These are phyloP conservation scores for Globisporangium cederbergense DNA, from an alignment of 352 stramenopile genomes.

Conservation along the genomic window DNA sequence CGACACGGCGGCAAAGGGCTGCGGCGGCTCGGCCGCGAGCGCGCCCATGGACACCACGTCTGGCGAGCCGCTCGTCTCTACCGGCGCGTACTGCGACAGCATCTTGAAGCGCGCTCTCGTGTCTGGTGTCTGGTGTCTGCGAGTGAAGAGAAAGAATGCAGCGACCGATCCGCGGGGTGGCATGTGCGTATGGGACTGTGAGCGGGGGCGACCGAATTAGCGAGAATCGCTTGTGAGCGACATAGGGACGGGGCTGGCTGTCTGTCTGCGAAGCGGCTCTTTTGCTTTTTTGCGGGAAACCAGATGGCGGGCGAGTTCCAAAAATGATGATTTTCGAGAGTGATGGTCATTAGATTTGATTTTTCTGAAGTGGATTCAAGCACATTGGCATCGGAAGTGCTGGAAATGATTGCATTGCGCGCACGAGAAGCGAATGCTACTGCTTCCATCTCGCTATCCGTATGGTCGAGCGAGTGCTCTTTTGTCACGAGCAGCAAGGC, in stretches of 20 bases:
- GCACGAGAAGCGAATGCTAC: too few species aligned
- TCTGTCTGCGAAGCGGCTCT: neutral
- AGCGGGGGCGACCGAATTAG: neutral
- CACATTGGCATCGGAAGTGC: too few species aligned
- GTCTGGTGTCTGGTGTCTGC: neutral
- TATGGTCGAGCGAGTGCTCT: too few species aligned
- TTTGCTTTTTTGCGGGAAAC: neutral
- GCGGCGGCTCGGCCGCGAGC: slow-evolving; percentile 1
- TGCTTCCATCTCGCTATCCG: too few species aligned
- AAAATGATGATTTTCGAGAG: neutral
- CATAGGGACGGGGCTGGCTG: neutral
- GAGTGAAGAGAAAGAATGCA: neutral
- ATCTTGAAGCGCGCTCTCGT: neutral
- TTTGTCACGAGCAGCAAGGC: too few species aligned
- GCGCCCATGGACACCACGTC: neutral
- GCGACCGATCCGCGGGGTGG: neutral
- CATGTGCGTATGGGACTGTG: neutral
- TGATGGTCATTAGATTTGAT: neutral
- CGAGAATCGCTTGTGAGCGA: neutral
- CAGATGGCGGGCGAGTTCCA: neutral
- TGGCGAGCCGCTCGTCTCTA: slow-evolving; percentile 10
- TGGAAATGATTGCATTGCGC: too few species aligned
- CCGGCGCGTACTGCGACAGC: slow-evolving; percentile 13
- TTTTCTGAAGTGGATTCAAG: too few species aligned
- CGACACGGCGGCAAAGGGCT: slow-evolving; percentile 12